Conservation (phyloP, 805 yeast species). For the Candida pseudoglaebosa region DNA sequence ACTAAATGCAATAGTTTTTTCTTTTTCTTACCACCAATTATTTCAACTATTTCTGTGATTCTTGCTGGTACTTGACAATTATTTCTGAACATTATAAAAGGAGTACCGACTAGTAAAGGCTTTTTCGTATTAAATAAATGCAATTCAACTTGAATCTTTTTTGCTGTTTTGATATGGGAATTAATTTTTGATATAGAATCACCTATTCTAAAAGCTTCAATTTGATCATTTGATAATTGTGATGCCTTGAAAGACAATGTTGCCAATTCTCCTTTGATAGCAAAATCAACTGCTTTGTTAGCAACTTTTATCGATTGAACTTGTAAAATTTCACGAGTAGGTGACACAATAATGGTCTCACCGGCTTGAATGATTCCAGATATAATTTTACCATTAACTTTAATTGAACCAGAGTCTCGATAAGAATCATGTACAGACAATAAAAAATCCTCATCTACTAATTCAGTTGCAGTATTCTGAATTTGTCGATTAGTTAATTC, state of each 20-base stretch:
- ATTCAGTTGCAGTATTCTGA: slow-evolving; percentile 12
- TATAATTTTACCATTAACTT: slow-evolving; percentile 60
- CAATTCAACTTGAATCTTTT: slow-evolving; percentile 24
- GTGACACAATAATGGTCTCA: slow-evolving; percentile 56
- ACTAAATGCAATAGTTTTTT: slow-evolving; percentile 55
- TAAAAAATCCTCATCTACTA: slow-evolving; percentile 43
- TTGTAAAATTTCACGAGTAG: slow-evolving; percentile 42
- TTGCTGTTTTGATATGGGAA: slow-evolving; percentile 23
- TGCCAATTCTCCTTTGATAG: slow-evolving; percentile 57
- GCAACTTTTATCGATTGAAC: slow-evolving; percentile 37
- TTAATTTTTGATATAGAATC: slow-evolving; percentile 38
- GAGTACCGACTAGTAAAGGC: slow-evolving; percentile 78
- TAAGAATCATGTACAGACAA: slow-evolving; percentile 63
- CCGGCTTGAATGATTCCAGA: slow-evolving; percentile 71
- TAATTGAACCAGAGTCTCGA: slow-evolving; percentile 45
- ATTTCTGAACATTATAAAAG: slow-evolving; percentile 73
- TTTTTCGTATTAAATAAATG: slow-evolving; percentile 45
- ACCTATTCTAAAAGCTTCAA: slow-evolving; percentile 60
- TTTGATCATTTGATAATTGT: slow-evolving; percentile 44
- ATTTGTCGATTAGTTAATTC: slow-evolving; percentile 11
- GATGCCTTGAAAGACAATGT: slow-evolving; percentile 46
- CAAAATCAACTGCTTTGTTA: slow-evolving; percentile 45
- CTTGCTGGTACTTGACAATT: slow-evolving; percentile 69
- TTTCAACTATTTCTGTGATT: slow-evolving; percentile 42
- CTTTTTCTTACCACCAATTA: slow-evolving; percentile 23